phyloP scores from a whole-genome alignment of 805 yeast species.

The Sugiyamaella valdiviana region DNA sequence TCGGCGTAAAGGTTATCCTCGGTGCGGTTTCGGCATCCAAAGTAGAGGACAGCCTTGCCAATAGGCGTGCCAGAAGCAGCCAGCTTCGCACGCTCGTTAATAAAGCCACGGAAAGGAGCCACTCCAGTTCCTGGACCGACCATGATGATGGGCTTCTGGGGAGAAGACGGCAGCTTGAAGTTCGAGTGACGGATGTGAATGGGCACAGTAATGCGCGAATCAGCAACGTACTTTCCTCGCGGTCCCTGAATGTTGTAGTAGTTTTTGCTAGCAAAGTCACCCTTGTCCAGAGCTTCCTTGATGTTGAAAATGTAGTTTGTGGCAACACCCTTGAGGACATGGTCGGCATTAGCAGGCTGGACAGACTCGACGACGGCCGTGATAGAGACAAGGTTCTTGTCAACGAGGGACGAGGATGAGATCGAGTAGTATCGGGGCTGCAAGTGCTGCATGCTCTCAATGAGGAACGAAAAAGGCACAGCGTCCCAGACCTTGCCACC shows the following conservation, averaged over 20 bases:
- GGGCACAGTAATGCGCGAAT: conserved; percentile 53
- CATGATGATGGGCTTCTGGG: conserved; percentile 78
- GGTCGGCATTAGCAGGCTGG: conserved; percentile 31
- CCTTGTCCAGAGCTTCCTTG: conserved; percentile 48
- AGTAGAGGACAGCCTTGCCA: conserved; percentile 74
- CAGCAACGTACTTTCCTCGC: conserved; percentile 45
- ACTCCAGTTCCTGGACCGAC: conserved; percentile 99
- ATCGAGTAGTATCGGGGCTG: conserved; percentile 96
- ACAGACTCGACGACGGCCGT: conserved; percentile 88
- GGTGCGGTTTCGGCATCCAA: conserved; percentile 73
- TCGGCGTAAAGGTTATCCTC: conserved; percentile 83
- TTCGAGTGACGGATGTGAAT: conserved; percentile 92
- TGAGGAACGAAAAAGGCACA: conserved; percentile 77
- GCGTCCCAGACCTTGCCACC: conserved; percentile 59
- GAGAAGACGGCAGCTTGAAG: conserved; percentile 85
- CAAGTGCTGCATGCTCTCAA: conserved; percentile 73
- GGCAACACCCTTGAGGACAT: conserved; percentile 73
- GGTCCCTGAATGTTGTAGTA: conserved; percentile 82
- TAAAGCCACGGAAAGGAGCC: conserved; percentile 94
- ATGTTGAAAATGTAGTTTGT: conserved; percentile 80
- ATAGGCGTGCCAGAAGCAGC: conserved; percentile 42
- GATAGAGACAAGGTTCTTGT: conserved; percentile 67
- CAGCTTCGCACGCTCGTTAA: conserved; percentile 74
- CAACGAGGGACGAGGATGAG: conserved; percentile 78
- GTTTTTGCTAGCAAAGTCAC: conserved; percentile 34